Percentiles rank a stretch among this genome's conserved stretches.
These are phyloP conservation scores for Botrytis aclada DNA, from an alignment of 2,329 filamentous ascomycete species.

Conservation along the genomic window DNA sequence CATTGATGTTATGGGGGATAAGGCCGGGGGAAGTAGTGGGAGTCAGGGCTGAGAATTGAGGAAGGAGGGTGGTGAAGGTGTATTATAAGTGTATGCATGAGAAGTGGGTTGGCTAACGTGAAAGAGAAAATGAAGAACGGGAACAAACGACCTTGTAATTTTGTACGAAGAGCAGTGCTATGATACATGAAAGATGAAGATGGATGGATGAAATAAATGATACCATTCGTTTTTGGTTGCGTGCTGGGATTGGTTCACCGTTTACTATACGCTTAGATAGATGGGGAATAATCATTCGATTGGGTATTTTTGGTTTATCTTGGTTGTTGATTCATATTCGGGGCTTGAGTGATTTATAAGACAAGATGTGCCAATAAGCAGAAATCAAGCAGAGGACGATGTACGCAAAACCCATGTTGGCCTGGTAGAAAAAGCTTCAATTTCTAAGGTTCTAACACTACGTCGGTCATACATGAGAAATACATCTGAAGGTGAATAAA, in stretches of 20 bases:
- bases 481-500: background rate
- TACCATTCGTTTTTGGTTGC: background rate
- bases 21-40: slow-evolving; percentile 17
- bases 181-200: background rate
- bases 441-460: background rate
- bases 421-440: background rate
- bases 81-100: slow-evolving; percentile 10
- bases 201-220: background rate
- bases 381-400: background rate
- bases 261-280: background rate
- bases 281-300: background rate
- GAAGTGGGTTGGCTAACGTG: background rate
- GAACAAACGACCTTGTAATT: background rate
- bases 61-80: background rate
- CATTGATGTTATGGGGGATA: slow-evolving; percentile 82
- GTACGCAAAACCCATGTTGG: background rate
- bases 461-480: background rate
- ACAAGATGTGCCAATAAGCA: background rate
- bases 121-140: background rate
- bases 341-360: background rate
- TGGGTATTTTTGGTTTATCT: background rate
- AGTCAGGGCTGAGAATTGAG: background rate
- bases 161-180: background rate
- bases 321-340: background rate
- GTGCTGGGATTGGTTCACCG: background rate